Evolutionary conservation across 2,329 filamentous ascomycete species (phyloP).

Genomic region (Aspergillus sp.): DNA sequence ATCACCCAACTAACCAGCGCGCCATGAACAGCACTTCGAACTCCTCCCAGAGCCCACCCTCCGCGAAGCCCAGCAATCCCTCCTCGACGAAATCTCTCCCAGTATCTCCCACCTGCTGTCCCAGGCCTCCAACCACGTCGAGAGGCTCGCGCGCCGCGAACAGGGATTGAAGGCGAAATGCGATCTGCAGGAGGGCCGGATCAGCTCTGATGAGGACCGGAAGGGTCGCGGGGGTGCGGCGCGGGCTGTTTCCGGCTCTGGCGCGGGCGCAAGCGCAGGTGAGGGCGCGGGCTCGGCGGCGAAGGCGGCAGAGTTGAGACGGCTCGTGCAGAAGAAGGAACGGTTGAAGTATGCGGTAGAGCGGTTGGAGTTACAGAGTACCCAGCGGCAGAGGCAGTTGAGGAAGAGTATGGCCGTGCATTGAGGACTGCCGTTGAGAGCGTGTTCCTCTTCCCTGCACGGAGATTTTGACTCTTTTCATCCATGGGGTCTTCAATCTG

Average conservation of each 20-base stretch:
- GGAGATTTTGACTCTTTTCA: no score
- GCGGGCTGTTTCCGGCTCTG: conserved; percentile 6
- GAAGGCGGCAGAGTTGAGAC: conserved; percentile 53
- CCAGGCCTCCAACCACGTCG: conserved; percentile 73
- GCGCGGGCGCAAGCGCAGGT: no score
- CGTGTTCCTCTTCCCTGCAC: no score
- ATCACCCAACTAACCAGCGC: no score
- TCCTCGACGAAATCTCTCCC: conserved; percentile 83
- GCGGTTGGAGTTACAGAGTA: conserved; percentile 73
- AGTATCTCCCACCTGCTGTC: conserved; percentile 70
- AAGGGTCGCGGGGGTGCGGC: conserved; percentile 11
- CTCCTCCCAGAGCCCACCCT: conserved; percentile 79
- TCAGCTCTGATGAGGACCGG: conserved; percentile 37
- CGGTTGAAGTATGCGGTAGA: conserved; percentile 79
- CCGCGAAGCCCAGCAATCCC: conserved; percentile 68
- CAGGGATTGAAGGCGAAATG: conserved; percentile 73
- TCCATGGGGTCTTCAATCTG: no score
- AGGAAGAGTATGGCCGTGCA: conserved; percentile 61
- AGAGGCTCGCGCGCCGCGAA: conserved; percentile 72
- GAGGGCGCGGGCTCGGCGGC: conserved; percentile 20
- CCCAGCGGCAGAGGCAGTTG: conserved; percentile 62
- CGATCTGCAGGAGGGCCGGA: conserved; percentile 69
- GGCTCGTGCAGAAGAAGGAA: conserved; percentile 72
- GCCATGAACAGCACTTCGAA: conserved; percentile 79
- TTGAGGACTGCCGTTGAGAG: conserved; percentile 15